Conservation (phyloP, 2,329 filamentous ascomycete genomes). For the Fusarium sp. region DNA sequence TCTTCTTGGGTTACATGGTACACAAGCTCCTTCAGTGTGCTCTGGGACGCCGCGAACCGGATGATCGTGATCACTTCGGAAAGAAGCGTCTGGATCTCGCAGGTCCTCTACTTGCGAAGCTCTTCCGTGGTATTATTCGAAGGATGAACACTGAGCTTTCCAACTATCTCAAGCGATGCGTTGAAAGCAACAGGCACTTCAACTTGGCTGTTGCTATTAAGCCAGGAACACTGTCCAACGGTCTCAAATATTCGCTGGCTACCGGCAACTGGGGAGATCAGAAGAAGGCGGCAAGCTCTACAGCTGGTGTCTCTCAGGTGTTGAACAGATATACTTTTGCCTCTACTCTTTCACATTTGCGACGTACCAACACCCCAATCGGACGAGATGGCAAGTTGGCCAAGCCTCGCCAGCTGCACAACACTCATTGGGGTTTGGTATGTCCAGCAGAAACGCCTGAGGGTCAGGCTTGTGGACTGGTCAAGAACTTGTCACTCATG, state of each 20-base stretch:
- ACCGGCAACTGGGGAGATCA: constrained; percentile 99
- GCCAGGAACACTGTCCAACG: constrained; percentile 88
- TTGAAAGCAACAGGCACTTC: constrained; percentile 89
- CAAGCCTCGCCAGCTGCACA: constrained; percentile 93
- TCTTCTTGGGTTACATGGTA: constrained; percentile 99
- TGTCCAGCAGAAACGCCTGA: constrained; percentile 97
- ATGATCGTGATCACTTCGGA: constrained; percentile 98
- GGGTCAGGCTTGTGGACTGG: constrained; percentile 96
- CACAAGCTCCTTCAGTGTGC: constrained; percentile 94
- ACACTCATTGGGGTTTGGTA: constrained; percentile 97
- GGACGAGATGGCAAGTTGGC: constrained; percentile 98
- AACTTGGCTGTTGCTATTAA: constrained; percentile 92
- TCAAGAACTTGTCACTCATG: constrained; percentile 98
- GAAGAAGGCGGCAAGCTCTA: constrained; percentile 95
- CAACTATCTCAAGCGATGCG: constrained; percentile 89
- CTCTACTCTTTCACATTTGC: constrained; percentile 94
- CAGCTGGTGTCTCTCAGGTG: constrained; percentile 97
- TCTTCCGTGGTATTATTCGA: constrained; percentile 92
- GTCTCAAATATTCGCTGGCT: constrained; percentile 94
- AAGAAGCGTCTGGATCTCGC: constrained; percentile 98
- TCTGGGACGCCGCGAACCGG: constrained; percentile 89
- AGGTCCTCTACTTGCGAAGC: constrained; percentile 91
- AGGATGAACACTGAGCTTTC: constrained; percentile 92
- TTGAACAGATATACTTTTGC: constrained; percentile 97
- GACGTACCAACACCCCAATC: constrained; percentile 94